Evolutionary conservation across 345 rosid species (phyloP).

Genomic region (Aethionema arabicum): DNA sequence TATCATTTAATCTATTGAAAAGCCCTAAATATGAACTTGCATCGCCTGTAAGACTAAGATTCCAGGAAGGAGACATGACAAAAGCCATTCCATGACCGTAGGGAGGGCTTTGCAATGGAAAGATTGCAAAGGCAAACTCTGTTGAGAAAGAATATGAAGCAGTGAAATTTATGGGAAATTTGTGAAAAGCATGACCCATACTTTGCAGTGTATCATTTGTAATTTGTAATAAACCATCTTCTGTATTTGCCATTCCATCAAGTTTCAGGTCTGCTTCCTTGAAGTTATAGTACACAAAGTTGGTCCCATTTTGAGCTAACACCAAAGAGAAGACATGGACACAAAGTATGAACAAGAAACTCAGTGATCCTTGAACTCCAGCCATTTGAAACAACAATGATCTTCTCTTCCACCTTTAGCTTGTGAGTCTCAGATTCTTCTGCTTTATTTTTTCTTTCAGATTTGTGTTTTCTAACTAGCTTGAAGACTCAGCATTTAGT

Average conservation of each 20-base stretch:
- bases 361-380: not conserved
- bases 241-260: slow-evolving; percentile 33
- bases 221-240: slow-evolving; percentile 36
- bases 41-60: not conserved
- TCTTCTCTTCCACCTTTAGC: slow-evolving; percentile 11
- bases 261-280: not conserved
- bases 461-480: not conserved
- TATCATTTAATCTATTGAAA: slow-evolving; percentile 34
- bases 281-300: slow-evolving; percentile 17
- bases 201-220: slow-evolving; percentile 38
- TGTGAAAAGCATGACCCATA: slow-evolving; percentile 45
- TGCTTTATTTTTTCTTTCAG: not conserved
- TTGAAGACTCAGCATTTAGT: no score
- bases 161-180: slow-evolving; percentile 27
- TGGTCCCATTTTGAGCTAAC: slow-evolving; percentile 22
- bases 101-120: not conserved
- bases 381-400: slow-evolving; percentile 15
- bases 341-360: not conserved
- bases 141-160: slow-evolving; percentile 35
- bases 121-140: slow-evolving; percentile 42
- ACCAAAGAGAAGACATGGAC: slow-evolving; percentile 11
- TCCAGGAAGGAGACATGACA: slow-evolving; percentile 30
- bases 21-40: slow-evolving; percentile 40
- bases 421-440: slow-evolving; percentile 12
- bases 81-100: slow-evolving; percentile 50